phyloP scores from a whole-genome alignment of 495 filamentous ascomycete species.

The Neurospora sp. region DNA sequence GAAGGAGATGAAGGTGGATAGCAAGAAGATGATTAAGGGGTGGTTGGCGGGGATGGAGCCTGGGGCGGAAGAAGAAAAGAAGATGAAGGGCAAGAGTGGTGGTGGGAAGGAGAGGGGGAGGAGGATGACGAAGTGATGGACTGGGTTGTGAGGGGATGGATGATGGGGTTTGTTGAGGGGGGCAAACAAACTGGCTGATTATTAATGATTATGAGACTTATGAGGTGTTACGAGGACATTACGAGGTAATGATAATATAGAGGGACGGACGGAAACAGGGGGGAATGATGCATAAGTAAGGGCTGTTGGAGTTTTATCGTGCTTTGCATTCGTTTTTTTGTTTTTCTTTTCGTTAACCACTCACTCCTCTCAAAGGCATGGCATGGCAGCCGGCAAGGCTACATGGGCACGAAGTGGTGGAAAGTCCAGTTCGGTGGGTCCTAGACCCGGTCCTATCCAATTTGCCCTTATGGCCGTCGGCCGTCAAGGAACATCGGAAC shows the following conservation, averaged over 20 bases:
- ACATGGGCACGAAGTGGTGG: not conserved
- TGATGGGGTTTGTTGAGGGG: not conserved
- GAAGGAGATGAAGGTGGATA: conserved; percentile 17
- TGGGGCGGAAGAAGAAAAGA: not conserved
- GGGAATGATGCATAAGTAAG: not conserved
- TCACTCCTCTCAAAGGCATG: not conserved
- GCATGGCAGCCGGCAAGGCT: not conserved
- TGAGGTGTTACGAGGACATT: not conserved
- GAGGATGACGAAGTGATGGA: not conserved
- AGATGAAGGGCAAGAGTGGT: not conserved
- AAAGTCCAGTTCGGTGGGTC: not conserved
- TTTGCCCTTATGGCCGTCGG: not conserved
- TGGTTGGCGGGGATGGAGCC: conserved; percentile 15
- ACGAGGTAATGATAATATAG: not conserved
- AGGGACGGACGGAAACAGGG: not conserved
- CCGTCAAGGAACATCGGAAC: not conserved
- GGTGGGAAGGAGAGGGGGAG: not conserved
- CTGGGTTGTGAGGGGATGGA: not conserved
- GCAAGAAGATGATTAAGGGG: conserved; percentile 10
- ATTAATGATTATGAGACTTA: not conserved
- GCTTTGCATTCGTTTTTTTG: not conserved
- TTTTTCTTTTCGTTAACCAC: not conserved
- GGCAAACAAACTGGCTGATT: not conserved
- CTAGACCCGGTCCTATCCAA: not conserved
- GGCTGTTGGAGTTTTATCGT: not conserved